Conservation (phyloP, 176 grass and related monocot species). For the Oryza glaberrima region DNA sequence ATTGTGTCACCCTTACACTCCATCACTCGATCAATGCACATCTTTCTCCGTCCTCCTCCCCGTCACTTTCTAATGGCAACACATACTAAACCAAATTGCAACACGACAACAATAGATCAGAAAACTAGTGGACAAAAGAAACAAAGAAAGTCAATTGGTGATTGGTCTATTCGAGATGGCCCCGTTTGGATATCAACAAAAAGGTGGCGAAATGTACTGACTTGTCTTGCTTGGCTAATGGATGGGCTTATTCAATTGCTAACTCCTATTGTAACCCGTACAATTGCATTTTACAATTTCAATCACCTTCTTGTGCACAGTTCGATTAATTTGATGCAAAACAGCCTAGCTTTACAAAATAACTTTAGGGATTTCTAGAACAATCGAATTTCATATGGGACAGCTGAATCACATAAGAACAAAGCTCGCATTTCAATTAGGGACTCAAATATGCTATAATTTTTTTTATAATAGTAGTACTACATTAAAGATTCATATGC, state of each 20-base stretch:
- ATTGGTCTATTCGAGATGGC: neutral
- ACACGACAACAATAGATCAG: neutral
- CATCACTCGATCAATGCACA: slow-evolving; percentile 4
- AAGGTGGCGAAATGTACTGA: neutral
- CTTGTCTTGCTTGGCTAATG: neutral
- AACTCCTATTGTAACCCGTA: no score
- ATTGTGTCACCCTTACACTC: no score
- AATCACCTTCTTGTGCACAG: neutral
- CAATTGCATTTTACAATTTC: no score
- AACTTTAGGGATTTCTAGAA: neutral
- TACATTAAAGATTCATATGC: neutral
- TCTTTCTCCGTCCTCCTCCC: neutral
- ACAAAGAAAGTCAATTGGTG: slow-evolving; percentile 17
- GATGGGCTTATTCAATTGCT: neutral
- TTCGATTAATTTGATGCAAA: neutral
- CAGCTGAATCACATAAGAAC: no score
- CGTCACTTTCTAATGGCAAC: neutral
- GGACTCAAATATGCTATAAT: neutral
- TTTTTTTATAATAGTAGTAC: no score
- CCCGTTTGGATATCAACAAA: neutral
- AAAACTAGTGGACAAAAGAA: neutral
- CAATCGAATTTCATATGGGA: neutral
- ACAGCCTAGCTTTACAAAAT: neutral
- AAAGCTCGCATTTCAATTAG: neutral
- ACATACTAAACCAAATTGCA: slow-evolving; percentile 32